These are phyloP conservation scores for Neoboletus brunneissimus DNA, from an alignment of 768 basidiomycete species.

Conservation along the genomic window DNA sequence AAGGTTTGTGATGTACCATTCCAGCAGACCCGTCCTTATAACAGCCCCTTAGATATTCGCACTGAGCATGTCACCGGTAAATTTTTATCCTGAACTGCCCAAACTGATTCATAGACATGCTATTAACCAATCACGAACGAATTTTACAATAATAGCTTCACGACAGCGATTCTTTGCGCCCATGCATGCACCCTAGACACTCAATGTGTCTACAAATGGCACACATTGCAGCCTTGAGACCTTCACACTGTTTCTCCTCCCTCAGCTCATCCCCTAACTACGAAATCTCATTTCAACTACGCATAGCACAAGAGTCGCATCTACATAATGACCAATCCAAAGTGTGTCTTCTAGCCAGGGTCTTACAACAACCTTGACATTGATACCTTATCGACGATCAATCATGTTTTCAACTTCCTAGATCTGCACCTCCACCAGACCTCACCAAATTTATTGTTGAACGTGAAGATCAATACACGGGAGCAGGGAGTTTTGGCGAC, in stretches of 20 bases:
- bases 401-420: no score
- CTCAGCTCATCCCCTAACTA: not conserved
- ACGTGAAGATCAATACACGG: not conserved
- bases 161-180: not conserved
- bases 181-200: not conserved
- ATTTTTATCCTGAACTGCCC: not conserved
- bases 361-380: not conserved
- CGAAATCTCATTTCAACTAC: not conserved
- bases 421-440: not conserved
- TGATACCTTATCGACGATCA: not conserved
- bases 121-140: no score
- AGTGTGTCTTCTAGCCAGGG: not conserved
- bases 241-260: not conserved
- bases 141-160: not conserved
- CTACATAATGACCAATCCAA: not conserved
- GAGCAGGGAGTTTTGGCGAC: not conserved
- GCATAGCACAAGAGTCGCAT: not conserved
- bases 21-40: no score
- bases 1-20: no score
- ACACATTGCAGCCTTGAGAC: not conserved
- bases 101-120: not conserved
- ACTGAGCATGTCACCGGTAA: not conserved
- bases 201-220: not conserved
- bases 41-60: no score
- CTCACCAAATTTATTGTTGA: not conserved